A percentile compares a stretch with the other conserved stretches of the same genome.
Evolutionary conservation across 495 filamentous ascomycete species (phyloP).

Genomic region (Tuber borchii): DNA sequence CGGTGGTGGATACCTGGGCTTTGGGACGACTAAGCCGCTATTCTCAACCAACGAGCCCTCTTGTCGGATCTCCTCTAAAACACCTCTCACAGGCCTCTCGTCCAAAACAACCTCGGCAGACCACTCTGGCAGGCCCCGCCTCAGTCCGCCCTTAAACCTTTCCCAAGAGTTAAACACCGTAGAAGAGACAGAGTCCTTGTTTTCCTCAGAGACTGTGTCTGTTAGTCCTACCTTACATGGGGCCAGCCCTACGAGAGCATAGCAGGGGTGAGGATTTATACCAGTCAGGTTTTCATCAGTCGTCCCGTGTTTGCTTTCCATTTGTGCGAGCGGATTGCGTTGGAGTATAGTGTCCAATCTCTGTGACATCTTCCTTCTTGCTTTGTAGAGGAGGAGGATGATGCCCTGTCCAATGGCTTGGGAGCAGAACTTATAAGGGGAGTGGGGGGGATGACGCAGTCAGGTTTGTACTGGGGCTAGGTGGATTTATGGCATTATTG

Average conservation of each 20-base stretch:
- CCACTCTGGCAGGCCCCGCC: not conserved
- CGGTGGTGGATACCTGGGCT: not conserved
- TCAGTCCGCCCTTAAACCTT: not conserved
- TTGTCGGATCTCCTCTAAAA: not conserved
- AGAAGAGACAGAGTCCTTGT: not conserved
- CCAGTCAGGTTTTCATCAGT: not conserved
- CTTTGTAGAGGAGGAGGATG: not conserved
- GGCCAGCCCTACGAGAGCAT: not conserved
- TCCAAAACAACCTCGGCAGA: not conserved
- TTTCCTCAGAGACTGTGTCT: not conserved
- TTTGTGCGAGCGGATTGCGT: not conserved
- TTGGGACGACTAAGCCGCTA: not conserved
- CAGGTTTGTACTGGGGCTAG: not conserved
- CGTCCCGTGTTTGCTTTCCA: not conserved
- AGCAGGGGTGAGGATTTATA: not conserved
- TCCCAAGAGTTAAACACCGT: not conserved
- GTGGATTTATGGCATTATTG: not conserved
- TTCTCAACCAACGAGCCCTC: not conserved
- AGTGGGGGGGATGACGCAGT: not conserved
- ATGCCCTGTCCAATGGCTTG: not conserved
- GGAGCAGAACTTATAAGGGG: not conserved
- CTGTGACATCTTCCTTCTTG: not conserved
- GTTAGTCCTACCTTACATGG: not conserved
- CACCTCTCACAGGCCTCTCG: not conserved
- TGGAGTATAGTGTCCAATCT: not conserved